Evolutionary conservation across 2,329 filamentous ascomycete genomes (phyloP).

Genomic region (Periglandula ipomoeae): DNA sequence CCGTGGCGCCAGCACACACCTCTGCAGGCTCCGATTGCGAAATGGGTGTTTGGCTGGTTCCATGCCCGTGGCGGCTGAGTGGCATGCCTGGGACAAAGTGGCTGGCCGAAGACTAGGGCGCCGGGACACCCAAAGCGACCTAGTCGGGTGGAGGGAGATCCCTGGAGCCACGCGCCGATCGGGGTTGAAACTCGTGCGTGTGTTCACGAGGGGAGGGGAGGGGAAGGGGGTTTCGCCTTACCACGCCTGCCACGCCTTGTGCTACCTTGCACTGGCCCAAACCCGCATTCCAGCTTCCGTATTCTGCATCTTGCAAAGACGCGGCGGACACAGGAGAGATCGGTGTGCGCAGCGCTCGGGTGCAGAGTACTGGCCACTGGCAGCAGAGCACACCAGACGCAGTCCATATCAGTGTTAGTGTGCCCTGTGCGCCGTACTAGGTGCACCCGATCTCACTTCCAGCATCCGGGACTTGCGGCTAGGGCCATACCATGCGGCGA

Average conservation of each 20-base stretch:
- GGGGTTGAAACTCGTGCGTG: constrained; percentile 15
- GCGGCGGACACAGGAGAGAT: too few relatives aligned
- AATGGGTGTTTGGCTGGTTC: background rate
- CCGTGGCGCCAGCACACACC: background rate
- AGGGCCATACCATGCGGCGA: too few relatives aligned
- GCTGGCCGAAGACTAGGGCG: background rate
- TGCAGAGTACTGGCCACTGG: too few relatives aligned
- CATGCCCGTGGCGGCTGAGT: background rate
- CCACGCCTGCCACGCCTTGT: background rate
- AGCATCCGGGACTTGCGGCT: too few relatives aligned
- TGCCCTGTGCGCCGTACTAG: too few relatives aligned
- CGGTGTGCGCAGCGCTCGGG: too few relatives aligned
- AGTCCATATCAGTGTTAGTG: too few relatives aligned
- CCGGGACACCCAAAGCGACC: constrained; percentile 15
- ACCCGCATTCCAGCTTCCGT: background rate
- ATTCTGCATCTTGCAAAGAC: background rate
- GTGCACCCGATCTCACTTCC: background rate
- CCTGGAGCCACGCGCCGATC: constrained; percentile 30
- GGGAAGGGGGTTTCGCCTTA: constrained; percentile 10
- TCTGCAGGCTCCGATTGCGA: background rate
- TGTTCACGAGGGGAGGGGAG: constrained; percentile 9
- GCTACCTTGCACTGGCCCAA: too few relatives aligned
- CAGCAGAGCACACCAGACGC: too few relatives aligned
- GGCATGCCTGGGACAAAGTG: background rate
- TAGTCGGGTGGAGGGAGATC: constrained; percentile 18